A percentile compares a stretch with the other conserved stretches of the same genome.
phyloP scores from a whole-genome alignment of 1,284 basidiomycete species.

The Moesziomyces antarcticus region DNA sequence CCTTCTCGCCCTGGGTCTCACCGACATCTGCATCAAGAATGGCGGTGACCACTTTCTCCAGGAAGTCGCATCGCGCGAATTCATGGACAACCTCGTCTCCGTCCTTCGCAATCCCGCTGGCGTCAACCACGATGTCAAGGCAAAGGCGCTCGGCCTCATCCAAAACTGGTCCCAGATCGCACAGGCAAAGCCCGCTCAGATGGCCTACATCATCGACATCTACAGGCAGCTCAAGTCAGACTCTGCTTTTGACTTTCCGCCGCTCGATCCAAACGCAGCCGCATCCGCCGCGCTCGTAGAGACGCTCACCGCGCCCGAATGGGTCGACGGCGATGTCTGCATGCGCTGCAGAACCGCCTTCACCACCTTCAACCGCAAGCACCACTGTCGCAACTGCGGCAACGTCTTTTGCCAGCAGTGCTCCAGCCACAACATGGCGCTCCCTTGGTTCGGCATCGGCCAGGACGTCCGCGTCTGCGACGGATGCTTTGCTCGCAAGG shows the following conservation, averaged over 20 bases:
- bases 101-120: constrained; percentile 75
- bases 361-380: constrained; percentile 95
- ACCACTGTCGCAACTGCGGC: constrained; percentile 98
- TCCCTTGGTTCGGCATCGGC: constrained; percentile 93
- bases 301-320: constrained; percentile 78
- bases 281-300: constrained; percentile 63
- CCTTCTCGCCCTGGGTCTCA: constrained; percentile 81
- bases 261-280: constrained; percentile 76
- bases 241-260: constrained; percentile 81
- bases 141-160: constrained; percentile 79
- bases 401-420: constrained; percentile 95
- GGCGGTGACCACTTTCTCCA: constrained; percentile 89
- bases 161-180: constrained; percentile 95
- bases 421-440: constrained; percentile 82
- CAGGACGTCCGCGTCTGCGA: constrained; percentile 96
- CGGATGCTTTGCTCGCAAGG: constrained; percentile 72
- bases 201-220: constrained; percentile 65
- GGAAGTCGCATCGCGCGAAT: constrained; percentile 77
- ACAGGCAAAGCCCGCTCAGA: constrained; percentile 77
- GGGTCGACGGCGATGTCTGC: constrained; percentile 96
- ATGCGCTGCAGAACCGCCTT: constrained; percentile 91
- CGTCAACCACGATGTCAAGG: constrained; percentile 85
- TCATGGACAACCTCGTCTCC: constrained; percentile 89
- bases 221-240: constrained; percentile 51
- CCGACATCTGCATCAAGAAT: constrained; percentile 96